Conservation (phyloP, 441 rosid species). For the Manihot esculenta region DNA sequence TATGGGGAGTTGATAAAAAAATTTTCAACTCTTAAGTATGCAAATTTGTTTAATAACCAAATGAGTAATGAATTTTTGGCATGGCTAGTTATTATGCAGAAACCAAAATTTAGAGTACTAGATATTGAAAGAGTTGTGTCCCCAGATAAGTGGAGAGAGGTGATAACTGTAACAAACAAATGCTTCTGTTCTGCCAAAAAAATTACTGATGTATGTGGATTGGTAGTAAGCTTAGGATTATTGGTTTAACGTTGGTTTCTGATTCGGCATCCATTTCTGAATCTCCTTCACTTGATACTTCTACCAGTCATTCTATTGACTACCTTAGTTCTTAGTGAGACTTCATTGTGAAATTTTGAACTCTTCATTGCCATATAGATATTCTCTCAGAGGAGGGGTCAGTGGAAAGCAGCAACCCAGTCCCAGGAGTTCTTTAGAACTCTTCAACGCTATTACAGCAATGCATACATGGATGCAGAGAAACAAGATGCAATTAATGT, state of each 20-base stretch:
- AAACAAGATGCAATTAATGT: conserved; percentile 97
- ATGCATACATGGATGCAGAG: conserved; percentile 95
- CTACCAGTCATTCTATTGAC: background rate
- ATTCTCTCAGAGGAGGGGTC: conserved; percentile 95
- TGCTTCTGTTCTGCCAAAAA: conserved; percentile 1
- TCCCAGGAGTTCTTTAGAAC: conserved; percentile 99
- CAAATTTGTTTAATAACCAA: background rate
- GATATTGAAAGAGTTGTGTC: conserved; percentile 6
- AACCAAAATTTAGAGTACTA: background rate
- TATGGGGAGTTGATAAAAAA: background rate
- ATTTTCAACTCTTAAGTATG: background rate
- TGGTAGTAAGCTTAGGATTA: background rate
- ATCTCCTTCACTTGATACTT: conserved; percentile 1
- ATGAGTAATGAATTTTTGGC: background rate
- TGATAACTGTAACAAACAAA: background rate
- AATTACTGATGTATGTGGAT: background rate
- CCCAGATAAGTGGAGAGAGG: background rate
- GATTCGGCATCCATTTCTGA: background rate
- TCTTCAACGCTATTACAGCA: conserved; percentile 94
- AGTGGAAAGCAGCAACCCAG: conserved; percentile 99
- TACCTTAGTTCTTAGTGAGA: background rate
- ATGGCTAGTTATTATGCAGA: background rate
- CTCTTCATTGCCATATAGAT: conserved; percentile 44
- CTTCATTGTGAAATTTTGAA: conserved; percentile 10
- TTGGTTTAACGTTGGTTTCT: background rate